phyloP scores from a whole-genome alignment of 441 rosid genomes.

The Aquilaria agallochum region DNA sequence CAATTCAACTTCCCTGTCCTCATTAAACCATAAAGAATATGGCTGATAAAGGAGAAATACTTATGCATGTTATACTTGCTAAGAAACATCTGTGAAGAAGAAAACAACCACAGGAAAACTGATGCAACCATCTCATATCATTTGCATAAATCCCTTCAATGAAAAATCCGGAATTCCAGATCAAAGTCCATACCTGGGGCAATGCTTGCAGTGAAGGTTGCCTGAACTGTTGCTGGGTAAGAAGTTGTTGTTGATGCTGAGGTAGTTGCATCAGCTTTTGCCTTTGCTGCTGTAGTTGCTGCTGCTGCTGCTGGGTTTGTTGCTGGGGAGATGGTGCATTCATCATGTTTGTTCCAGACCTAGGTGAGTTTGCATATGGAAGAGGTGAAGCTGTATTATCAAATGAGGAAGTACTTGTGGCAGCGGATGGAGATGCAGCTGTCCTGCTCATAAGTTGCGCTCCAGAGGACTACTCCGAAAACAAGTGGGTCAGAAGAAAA shows the following conservation, averaged over 20 bases:
- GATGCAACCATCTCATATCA: neutral
- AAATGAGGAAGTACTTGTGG: conserved; percentile 54
- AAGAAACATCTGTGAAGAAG: neutral
- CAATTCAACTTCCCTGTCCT: no score
- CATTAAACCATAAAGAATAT: no score
- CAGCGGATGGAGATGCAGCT: conserved; percentile 83
- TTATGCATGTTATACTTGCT: neutral
- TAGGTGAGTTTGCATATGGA: conserved; percentile 90
- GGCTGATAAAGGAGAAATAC: neutral
- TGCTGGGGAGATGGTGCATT: conserved; percentile 93
- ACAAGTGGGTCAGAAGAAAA: conserved; percentile 16
- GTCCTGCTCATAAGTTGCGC: conserved; percentile 75
- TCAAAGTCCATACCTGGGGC: conserved; percentile 56
- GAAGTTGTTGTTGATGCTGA: conserved; percentile 78
- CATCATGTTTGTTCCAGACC: conserved; percentile 73
- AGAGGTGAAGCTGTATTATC: conserved; percentile 84
- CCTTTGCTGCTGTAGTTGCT: conserved; percentile 70
- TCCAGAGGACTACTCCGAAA: conserved; percentile 49
- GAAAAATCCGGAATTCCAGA: neutral
- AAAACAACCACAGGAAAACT: neutral
- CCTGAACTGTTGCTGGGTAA: conserved; percentile 82
- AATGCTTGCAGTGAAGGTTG: conserved; percentile 78
- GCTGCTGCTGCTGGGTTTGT: conserved; percentile 64
- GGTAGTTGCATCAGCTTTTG: conserved; percentile 76
- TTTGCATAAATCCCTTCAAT: neutral